A percentile compares a stretch with the other conserved stretches of the same genome.
phyloP scores from a whole-genome alignment of 352 stramenopile genomes.

The Phytophthora boehmeriae region DNA sequence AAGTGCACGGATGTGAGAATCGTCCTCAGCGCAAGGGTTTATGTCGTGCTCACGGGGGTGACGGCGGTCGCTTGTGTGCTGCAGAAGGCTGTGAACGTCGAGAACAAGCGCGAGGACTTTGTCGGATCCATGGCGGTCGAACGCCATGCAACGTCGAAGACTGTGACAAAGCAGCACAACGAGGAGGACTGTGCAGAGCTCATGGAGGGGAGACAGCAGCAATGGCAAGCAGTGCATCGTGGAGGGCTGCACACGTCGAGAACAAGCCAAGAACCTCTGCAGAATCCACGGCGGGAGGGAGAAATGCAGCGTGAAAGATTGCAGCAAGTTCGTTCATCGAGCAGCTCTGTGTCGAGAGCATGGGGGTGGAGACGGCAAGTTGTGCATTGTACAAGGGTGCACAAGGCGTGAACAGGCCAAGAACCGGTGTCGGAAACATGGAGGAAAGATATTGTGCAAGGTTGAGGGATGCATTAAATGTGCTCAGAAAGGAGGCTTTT shows the following conservation, averaged over 20 bases:
- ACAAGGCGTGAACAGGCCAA: slow-evolving; percentile 64
- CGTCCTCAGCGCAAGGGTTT: slow-evolving; percentile 22
- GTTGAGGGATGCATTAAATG: slow-evolving; percentile 68
- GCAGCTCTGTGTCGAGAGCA: slow-evolving; percentile 53
- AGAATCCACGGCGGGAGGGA: slow-evolving; percentile 64
- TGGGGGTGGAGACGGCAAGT: slow-evolving; percentile 50
- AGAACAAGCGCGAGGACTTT: slow-evolving; percentile 18
- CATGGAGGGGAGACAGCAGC: slow-evolving; percentile 45
- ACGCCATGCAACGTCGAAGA: slow-evolving; percentile 37
- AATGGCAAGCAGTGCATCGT: slow-evolving; percentile 35
- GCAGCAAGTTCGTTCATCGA: slow-evolving; percentile 21
- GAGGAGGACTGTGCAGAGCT: slow-evolving; percentile 50
- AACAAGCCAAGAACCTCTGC: slow-evolving; percentile 50
- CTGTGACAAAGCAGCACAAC: slow-evolving; percentile 59
- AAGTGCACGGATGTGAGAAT: slow-evolving; percentile 11
- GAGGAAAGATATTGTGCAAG: slow-evolving; percentile 62
- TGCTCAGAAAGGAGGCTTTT: slow-evolving; percentile 60
- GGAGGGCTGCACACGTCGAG: slow-evolving; percentile 14
- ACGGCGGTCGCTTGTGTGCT: slow-evolving; percentile 15
- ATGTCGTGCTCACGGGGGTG: slow-evolving; percentile 20
- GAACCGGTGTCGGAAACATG: slow-evolving; percentile 60
- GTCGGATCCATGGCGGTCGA: slow-evolving; percentile 17
- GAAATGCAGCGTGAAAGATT: slow-evolving; percentile 42
- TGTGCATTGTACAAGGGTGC: slow-evolving; percentile 55
- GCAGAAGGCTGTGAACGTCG: slow-evolving; percentile 19